Evolutionary conservation across 306 rosid genomes (phyloP), one percentile per base, ranked within the genome.

Genomic region (Senna siamea): DNA sequence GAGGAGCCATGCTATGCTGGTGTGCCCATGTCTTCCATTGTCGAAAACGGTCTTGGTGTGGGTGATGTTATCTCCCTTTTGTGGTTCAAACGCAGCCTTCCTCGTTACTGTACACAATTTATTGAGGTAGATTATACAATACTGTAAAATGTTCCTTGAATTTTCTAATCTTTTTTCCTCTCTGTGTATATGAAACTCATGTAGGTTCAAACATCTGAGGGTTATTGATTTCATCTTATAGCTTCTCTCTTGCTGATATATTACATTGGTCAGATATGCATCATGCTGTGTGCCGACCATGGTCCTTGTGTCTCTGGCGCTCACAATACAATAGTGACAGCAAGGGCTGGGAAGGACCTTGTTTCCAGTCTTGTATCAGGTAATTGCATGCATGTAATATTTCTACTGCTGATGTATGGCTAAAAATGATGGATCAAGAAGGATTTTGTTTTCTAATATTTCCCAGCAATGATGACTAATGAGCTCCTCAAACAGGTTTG

Each of bases 261-360:
- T 69, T 55, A 22, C 72, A 35, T 79, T 79, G 78, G 50, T 59
- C 84, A 91, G 97, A 91, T 91, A 64, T 91, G 95, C 37, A 76
- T 89, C 79, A 89, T 91, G 91, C 78, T 91, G 43, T 91, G 97
- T 81, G 97, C 97, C 22, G 97, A 91, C 86, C 97, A 91, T 62
- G 97, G 97, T 81, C 97, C 97, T 13, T 89, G 96, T n/a, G 95
- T 89, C 54, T 91, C 97, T 41, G 97, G 97, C 74, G 95, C 97
- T 80, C 97, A 91, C 83, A 91, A 91, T 83, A 70, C 97, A 41
- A 91, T 91, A 48, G 97, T 91, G 67, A 91, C 97, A 6, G 94
- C 97, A 57, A 89, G 97, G 79, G 97, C 97, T 58, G 97, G 97
- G 75, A 91, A 91, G 78, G 95, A 91, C 69, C 97, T 91, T 69